A percentile compares a stretch with the other conserved stretches of the same genome.
Evolutionary conservation across 1,284 basidiomycete species (phyloP).

Genomic region (Veloboletus limbatus): DNA sequence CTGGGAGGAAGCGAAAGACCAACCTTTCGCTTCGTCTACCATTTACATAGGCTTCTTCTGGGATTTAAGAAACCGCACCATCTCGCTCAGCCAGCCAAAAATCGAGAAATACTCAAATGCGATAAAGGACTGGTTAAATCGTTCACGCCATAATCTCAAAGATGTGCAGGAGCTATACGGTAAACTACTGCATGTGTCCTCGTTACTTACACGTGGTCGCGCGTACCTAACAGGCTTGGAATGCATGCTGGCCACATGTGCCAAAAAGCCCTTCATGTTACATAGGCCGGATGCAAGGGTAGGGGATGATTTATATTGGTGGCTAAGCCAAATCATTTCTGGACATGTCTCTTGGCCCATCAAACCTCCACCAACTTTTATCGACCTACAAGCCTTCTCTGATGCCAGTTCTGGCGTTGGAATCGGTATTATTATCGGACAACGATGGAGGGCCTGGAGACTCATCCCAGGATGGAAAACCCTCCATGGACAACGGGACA

Average conservation of each 20-base stretch:
- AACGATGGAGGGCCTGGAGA: slow-evolving; percentile 9
- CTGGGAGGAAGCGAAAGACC: slow-evolving; percentile 15
- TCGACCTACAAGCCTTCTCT: slow-evolving; percentile 1
- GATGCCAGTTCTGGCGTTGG: slow-evolving; percentile 19
- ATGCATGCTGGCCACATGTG: neutral
- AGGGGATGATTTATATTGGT: neutral
- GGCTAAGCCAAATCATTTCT: no score
- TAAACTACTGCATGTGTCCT: neutral
- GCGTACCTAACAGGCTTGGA: slow-evolving; percentile 10
- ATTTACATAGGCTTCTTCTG: slow-evolving; percentile 9
- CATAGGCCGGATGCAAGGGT: neutral
- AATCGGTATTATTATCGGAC: neutral
- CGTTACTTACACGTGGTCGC: neutral
- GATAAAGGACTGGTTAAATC: neutral
- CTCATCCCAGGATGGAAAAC: slow-evolving; percentile 6
- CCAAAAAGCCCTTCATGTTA: neutral
- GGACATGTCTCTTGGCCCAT: no score
- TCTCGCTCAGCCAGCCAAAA: neutral
- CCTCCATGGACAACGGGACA: neutral
- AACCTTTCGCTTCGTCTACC: neutral
- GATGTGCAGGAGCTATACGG: slow-evolving; percentile 4
- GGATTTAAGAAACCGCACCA: rapidly evolving
- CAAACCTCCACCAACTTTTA: neutral
- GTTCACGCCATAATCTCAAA: neutral
- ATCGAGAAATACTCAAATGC: neutral